Conservation (phyloP, 2,329 filamentous ascomycete species). For the Sporothrix globosa region DNA sequence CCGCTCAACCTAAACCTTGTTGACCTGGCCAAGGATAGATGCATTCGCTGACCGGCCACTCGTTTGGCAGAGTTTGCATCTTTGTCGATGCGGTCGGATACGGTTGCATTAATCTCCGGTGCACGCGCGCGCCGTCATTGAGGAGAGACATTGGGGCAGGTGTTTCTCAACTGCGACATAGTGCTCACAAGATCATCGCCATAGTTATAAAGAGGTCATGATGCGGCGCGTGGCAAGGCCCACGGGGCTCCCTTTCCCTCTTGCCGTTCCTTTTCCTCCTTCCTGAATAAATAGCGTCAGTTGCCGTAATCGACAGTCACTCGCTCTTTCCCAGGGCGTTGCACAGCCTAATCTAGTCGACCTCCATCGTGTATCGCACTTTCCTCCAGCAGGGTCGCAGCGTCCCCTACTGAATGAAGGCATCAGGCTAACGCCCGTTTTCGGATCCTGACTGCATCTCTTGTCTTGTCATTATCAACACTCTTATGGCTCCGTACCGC, state of each 20-base stretch:
- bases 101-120: conserved; percentile 25
- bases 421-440: neutral
- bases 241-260: neutral
- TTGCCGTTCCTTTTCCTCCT: neutral
- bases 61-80: neutral
- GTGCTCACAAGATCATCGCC: neutral
- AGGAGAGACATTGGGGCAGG: neutral
- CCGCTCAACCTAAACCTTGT: conserved; percentile 17
- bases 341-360: neutral
- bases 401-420: neutral
- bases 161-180: neutral
- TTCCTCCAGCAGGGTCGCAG: neutral
- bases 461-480: neutral
- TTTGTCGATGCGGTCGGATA: neutral
- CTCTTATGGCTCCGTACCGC: conserved; percentile 6
- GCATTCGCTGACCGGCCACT: neutral
- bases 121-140: conserved; percentile 5
- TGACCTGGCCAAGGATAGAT: neutral
- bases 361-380: conserved; percentile 3
- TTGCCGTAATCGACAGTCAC: neutral
- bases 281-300: neutral
- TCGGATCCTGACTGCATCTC: too few species aligned
- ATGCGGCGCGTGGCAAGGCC: conserved; percentile 13
- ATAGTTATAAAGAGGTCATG: conserved; percentile 24
- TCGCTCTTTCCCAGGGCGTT: conserved; percentile 15